These are phyloP conservation scores for Diutina mesorugosa DNA, from an alignment of 1,139 yeast species.

Conservation along the genomic window DNA sequence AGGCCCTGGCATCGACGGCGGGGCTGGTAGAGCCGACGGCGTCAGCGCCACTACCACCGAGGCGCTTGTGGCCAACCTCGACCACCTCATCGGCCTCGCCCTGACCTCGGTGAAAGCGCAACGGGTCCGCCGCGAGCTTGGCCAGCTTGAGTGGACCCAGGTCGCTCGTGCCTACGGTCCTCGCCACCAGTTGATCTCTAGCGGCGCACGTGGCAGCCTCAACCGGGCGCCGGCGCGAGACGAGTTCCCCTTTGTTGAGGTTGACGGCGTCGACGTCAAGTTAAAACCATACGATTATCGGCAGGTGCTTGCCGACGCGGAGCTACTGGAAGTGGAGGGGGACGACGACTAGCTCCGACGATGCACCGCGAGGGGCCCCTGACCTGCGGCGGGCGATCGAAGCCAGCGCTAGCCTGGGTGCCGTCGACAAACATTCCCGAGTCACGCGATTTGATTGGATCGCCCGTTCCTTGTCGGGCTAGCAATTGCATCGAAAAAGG, in stretches of 20 bases:
- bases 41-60: not conserved
- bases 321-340: not conserved
- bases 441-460: not conserved
- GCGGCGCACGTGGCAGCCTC: not conserved
- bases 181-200: not conserved
- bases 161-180: not conserved
- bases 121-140: not conserved
- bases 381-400: not conserved
- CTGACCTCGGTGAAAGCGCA: not conserved
- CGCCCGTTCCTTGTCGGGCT: not conserved
- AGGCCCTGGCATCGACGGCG: not conserved
- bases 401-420: not conserved
- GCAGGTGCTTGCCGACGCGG: not conserved
- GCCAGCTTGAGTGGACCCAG: not conserved
- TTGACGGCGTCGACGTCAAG: not conserved
- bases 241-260: slow-evolving; percentile 1
- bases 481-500: not conserved
- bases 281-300: not conserved
- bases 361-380: not conserved
- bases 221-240: not conserved
- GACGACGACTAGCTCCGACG: not conserved
- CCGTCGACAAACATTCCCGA: not conserved
- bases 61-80: not conserved
- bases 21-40: not conserved
- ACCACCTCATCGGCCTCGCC: not conserved